Evolutionary conservation across 108 stramenopile genomes (phyloP), one percentile per base, ranked within the genome.

Genomic region (Chaetoceros tenuissimus): DNA sequence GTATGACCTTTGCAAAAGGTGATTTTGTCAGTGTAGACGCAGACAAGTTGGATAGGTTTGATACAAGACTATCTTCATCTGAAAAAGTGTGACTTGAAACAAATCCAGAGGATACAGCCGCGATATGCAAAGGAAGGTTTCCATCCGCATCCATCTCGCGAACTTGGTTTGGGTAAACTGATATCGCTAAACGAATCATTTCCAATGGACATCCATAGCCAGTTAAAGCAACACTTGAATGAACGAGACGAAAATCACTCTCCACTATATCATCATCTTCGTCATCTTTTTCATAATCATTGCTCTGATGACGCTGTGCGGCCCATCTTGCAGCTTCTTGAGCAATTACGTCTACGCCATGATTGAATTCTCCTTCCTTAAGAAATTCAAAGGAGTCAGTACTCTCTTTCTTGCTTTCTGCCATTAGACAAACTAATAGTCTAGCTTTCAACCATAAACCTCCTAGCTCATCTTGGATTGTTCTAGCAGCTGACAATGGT

Each of bases 91-190:
- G 24, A 24, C 2, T 44, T 29, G 43, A 8, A 18, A 45, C 24
- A 22, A 59, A 20, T 23, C 44, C 55, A 2, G 73, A 74, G 24
- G 67, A 64, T 3, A 61, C 55, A 16, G 72, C 77, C 24, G 77
- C 77, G 53, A 78, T 66, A 56, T 78, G 77, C 5, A 78, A n/a
- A 0, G 77, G 77, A 18, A 73, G 57, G 51, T 72, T 71, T 3
- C 77, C 77, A 54, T 73, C 72, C 59, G 69, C 77, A 34, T 78
- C 77, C 72, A 73, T 73, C 52, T 78, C 77, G n/a, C 56, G 31
- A 20, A 78, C 72, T 70, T 78, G 77, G 18, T 73, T 29, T 2
- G 77, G 77, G 69, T 78, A 60, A 44, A 78, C 57, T 3, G 64
- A 61, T 20, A 78, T 62, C 3, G 77, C 77, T 16, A 78, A 50